Base-by-base conservation (phyloP, 306 rosid species). In the Erythrophleum fordii region DNA sequence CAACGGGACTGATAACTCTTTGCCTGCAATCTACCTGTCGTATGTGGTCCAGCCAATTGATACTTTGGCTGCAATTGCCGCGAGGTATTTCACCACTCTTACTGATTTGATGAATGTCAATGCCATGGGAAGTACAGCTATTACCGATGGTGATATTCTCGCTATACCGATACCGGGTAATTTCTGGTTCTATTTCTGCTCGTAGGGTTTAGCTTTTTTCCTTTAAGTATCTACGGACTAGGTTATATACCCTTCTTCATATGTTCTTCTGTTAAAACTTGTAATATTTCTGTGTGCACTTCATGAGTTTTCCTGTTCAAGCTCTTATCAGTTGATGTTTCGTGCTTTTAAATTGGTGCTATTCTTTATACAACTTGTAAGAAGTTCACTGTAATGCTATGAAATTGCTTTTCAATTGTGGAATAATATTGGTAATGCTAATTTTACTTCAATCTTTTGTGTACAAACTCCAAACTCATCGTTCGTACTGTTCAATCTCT, bases 31-130 rank as follows among this genome's bases (percentile, higher is more conserved):
- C 31, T 92, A 92, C 82, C 77, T 90, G 85, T 90, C 97, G 16
- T 88, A 92, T 46, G 97, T 92, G 83, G 97, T 92, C 53, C 81
- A 51, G 29, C 83, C 88, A 6, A 83, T 82, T 39, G 95, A 92
- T 78, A 77, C 91, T 18, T 81, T 91, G 74, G 81, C 87, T 6
- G 91, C 84, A 67, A 80, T 93, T 49, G 95, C 94, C 0, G 78
- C 87, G 1, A 85, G 85, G 72, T 93, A 93, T 66, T 76, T 73
- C 39, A 93, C 97, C 2, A 91, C 97, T 9, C 60, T 93, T 51
- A 91, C 93, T 52, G 97, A 92, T 56, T 88, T 92, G 91, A 92
- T 92, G 97, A 85, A 91, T 80, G 97, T 89, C 55, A 92, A 92
- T 89, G 92, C 93, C 18, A 82, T 93, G 94, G 94, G 96, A 41